Conservation (phyloP, 768 basidiomycete species). For the Naganishia randhawae region DNA sequence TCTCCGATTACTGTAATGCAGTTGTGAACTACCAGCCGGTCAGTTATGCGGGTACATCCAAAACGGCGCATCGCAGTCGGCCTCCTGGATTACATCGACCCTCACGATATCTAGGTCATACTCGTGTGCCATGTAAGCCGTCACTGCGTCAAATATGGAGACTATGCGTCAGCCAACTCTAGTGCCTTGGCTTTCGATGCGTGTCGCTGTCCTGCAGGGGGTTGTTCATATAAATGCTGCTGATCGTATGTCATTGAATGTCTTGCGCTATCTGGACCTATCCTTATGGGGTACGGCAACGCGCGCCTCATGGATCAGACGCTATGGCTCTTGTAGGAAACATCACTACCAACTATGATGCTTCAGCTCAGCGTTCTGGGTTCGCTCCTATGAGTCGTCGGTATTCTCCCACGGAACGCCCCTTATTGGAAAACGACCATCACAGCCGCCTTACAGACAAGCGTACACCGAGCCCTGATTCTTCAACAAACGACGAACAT, state of each 20-base stretch:
- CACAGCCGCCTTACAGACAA: neutral
- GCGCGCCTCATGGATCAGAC: neutral
- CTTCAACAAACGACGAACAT: neutral
- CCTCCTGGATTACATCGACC: neutral
- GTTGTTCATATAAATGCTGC: neutral
- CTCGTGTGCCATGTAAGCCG: neutral
- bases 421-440: neutral
- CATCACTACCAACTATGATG: slow-evolving; percentile 25
- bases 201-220: neutral
- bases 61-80: no score
- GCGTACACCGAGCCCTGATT: neutral
- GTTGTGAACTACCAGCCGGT: no score
- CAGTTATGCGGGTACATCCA: no score
- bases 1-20: no score
- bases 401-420: neutral
- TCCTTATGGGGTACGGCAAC: neutral
- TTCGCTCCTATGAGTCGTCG: neutral
- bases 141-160: neutral
- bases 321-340: slow-evolving; percentile 28
- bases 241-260: neutral
- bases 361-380: slow-evolving; percentile 3
- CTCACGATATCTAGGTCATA: neutral
- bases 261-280: neutral
- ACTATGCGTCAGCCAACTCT: neutral
- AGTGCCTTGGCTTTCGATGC: neutral